A percentile compares a stretch with the other conserved stretches of the same genome.
phyloP scores from a whole-genome alignment of 164 flowering plant genomes.

The Protea cynaroides region DNA sequence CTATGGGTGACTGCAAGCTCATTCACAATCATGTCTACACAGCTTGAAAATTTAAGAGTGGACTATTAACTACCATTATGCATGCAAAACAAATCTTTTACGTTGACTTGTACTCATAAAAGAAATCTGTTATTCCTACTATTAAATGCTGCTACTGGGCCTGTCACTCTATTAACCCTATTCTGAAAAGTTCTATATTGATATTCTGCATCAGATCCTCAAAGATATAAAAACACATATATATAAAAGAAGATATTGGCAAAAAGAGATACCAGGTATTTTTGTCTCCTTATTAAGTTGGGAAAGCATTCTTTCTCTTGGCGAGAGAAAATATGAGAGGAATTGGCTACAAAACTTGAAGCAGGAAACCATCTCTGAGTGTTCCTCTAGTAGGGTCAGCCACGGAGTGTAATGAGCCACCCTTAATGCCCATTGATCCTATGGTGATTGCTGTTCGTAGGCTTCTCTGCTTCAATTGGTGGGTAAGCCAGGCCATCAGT shows the following conservation, averaged over 20 bases:
- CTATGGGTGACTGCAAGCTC: too few species aligned
- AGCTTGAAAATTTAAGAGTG: too few species aligned
- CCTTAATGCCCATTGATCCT: constrained; percentile 63
- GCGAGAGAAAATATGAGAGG: constrained; percentile 24
- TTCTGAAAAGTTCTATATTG: too few species aligned
- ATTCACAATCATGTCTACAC: too few species aligned
- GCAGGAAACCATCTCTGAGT: too few species aligned
- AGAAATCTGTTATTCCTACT: too few species aligned
- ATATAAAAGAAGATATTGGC: background rate
- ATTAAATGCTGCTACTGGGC: too few species aligned
- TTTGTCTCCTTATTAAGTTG: constrained; percentile 7
- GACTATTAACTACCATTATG: too few species aligned
- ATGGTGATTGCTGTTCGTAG: constrained; percentile 29
- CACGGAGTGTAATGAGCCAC: constrained; percentile 69
- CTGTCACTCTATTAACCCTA: too few species aligned
- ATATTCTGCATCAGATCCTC: background rate
- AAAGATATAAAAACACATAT: background rate
- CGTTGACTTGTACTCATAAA: too few species aligned
- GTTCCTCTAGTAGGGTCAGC: constrained; percentile 85
- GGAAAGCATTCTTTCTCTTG: constrained; percentile 34
- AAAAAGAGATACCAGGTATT: constrained; percentile 20
- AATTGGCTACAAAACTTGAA: constrained; percentile 28
- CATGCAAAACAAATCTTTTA: too few species aligned
- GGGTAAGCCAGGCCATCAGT: constrained; percentile 86
- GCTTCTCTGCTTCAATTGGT: constrained; percentile 54